These are phyloP conservation scores for Dendryphion nanum DNA, from an alignment of 2,329 filamentous ascomycete species.

Conservation along the genomic window DNA sequence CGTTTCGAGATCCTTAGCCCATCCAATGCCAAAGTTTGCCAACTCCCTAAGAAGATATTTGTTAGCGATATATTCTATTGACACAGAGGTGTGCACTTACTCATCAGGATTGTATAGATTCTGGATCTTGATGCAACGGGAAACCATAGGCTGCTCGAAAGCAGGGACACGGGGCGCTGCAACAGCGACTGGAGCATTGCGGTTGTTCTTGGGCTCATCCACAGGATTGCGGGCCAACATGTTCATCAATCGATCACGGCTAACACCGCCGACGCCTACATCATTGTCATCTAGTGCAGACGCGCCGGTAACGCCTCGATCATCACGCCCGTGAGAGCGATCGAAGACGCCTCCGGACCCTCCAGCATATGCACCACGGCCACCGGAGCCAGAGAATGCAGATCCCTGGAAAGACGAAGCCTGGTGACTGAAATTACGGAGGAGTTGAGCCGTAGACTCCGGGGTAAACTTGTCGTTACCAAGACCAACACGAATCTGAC, in stretches of 20 bases:
- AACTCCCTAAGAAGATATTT: conserved; percentile 23
- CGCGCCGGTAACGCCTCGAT: conserved; percentile 82
- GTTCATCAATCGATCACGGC: conserved; percentile 96
- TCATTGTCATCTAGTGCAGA: conserved; percentile 97
- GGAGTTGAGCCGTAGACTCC: conserved; percentile 88
- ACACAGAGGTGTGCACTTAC: conserved; percentile 56
- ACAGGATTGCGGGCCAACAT: conserved; percentile 81
- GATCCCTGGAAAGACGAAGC: conserved; percentile 73
- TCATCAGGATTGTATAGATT: conserved; percentile 93
- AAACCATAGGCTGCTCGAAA: conserved; percentile 77
- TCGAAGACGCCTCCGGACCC: conserved; percentile 74
- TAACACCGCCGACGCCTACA: conserved; percentile 98
- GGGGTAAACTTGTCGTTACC: conserved; percentile 99
- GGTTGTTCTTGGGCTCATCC: conserved; percentile 64
- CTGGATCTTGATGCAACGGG: conserved; percentile 89
- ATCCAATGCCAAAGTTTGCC: conserved; percentile 42
- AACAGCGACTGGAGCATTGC: conserved; percentile 50
- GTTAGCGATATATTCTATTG: not conserved
- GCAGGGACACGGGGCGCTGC: conserved; percentile 76
- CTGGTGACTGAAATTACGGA: conserved; percentile 81
- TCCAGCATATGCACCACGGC: conserved; percentile 78
- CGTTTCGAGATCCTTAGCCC: conserved; percentile 91
- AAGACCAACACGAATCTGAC: conserved; percentile 96
- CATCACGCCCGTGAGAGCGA: conserved; percentile 82
- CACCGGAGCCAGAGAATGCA: conserved; percentile 84